Conservation (phyloP, 2,329 filamentous ascomycete species). For the Onygenales sp. region DNA sequence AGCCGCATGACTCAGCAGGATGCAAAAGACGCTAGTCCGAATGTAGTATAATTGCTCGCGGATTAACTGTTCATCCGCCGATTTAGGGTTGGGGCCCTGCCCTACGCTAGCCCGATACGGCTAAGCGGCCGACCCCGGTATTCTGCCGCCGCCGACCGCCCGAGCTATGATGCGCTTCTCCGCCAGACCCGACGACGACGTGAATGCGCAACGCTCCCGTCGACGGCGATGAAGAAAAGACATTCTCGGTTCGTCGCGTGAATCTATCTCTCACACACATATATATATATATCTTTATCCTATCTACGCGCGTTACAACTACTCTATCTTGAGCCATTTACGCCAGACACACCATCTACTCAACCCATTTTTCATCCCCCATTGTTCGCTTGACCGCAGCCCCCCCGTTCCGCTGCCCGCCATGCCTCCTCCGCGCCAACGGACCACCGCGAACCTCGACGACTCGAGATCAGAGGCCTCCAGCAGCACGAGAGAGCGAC, state of each 20-base stretch:
- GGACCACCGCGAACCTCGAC: constrained; percentile 29
- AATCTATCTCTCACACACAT: too few species aligned
- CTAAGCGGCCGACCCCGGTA: neutral
- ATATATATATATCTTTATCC: too few species aligned
- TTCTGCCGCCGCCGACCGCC: neutral
- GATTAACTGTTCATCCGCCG: constrained; percentile 1
- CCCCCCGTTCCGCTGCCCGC: too few species aligned
- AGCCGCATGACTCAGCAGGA: neutral
- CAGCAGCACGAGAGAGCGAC: constrained; percentile 31
- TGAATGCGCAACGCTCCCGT: neutral
- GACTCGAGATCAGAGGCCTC: constrained; percentile 41
- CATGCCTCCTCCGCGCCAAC: constrained; percentile 40
- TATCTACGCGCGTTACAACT: too few species aligned
- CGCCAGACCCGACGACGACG: neutral
- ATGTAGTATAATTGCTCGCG: neutral
- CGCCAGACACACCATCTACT: neutral
- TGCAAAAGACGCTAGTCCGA: neutral
- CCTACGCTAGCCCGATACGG: neutral
- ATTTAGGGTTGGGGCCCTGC: neutral
- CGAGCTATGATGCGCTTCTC: neutral
- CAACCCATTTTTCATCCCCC: neutral
- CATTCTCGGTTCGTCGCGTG: neutral
- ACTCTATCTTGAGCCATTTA: too few species aligned
- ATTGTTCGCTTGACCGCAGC: neutral
- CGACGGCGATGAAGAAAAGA: too few species aligned